Evolutionary conservation across 2,329 filamentous ascomycete genomes (phyloP).

Genomic region (Monosporascus ibericus): DNA sequence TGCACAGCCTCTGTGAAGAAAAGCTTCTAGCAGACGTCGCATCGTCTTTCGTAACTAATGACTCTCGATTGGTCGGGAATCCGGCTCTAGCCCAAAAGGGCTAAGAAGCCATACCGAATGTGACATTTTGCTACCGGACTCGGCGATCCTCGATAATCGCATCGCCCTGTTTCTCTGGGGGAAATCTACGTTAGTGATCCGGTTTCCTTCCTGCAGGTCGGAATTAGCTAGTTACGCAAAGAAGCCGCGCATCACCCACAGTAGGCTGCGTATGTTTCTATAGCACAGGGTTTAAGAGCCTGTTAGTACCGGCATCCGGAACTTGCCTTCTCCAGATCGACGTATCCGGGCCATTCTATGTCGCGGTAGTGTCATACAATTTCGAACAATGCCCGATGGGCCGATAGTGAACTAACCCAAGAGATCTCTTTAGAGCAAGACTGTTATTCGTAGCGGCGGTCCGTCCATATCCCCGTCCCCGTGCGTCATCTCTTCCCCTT

Average conservation of each 20-base stretch:
- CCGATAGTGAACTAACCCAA: background rate
- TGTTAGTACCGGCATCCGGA: conserved; percentile 16
- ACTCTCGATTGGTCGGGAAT: background rate
- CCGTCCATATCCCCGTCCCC: conserved; percentile 1
- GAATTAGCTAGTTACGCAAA: background rate
- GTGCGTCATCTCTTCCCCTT: conserved; percentile 7
- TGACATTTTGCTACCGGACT: background rate
- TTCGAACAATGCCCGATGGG: background rate
- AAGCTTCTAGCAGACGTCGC: background rate
- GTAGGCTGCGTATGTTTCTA: conserved; percentile 13
- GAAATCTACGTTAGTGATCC: background rate
- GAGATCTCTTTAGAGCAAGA: background rate
- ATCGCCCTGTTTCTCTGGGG: background rate
- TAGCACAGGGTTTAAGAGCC: conserved; percentile 16
- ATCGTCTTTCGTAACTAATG: no score
- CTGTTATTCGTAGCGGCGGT: background rate
- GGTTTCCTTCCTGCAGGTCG: background rate
- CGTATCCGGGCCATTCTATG: conserved; percentile 22
- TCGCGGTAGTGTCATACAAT: conserved; percentile 25
- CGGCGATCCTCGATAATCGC: background rate
- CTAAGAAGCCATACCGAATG: background rate
- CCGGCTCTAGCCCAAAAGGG: background rate
- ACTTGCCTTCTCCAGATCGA: conserved; percentile 27
- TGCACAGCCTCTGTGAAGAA: background rate
- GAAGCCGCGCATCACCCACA: conserved; percentile 5